Percentiles rank a stretch among this genome's conserved stretches.
These are phyloP conservation scores for Paulownia fortunei DNA, from an alignment of 257 asterid genomes.

Conservation along the genomic window DNA sequence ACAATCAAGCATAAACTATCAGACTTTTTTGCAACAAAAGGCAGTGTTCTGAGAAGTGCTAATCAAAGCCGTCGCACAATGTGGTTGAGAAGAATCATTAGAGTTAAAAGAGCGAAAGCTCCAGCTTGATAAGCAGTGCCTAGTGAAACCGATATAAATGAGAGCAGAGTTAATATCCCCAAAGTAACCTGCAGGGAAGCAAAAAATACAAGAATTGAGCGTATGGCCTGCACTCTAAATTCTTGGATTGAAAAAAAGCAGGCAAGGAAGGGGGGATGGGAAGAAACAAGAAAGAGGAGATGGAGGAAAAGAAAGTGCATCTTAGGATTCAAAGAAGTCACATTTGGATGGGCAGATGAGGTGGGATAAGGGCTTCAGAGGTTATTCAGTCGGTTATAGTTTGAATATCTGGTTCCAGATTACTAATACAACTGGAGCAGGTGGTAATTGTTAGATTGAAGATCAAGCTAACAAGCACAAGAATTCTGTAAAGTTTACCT, in stretches of 20 bases:
- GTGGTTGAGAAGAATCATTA: constrained; percentile 78
- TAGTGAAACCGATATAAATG: constrained; percentile 68
- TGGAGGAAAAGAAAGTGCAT: no score
- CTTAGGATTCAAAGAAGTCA: neutral
- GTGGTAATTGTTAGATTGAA: no score
- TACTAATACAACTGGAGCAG: no score
- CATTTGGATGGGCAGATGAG: no score
- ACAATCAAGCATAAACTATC: constrained; percentile 4
- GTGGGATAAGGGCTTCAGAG: neutral
- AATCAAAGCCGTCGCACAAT: constrained; percentile 68
- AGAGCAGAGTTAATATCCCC: constrained; percentile 73
- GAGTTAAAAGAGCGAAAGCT: constrained; percentile 73
- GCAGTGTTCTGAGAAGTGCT: constrained; percentile 64
- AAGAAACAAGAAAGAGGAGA: no score
- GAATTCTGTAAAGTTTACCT: no score
- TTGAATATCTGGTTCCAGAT: no score
- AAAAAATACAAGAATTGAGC: neutral
- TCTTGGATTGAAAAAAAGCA: no score
- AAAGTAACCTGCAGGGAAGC: constrained; percentile 59
- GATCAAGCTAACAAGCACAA: no score
- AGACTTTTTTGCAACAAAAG: constrained; percentile 46
- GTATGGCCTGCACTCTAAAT: no score
- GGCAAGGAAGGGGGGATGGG: no score
- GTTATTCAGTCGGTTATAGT: no score
- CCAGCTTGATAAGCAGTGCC: constrained; percentile 88